Evolutionary conservation across 139 green algal genomes (phyloP).

Genomic region (Coelastrella sp.): DNA sequence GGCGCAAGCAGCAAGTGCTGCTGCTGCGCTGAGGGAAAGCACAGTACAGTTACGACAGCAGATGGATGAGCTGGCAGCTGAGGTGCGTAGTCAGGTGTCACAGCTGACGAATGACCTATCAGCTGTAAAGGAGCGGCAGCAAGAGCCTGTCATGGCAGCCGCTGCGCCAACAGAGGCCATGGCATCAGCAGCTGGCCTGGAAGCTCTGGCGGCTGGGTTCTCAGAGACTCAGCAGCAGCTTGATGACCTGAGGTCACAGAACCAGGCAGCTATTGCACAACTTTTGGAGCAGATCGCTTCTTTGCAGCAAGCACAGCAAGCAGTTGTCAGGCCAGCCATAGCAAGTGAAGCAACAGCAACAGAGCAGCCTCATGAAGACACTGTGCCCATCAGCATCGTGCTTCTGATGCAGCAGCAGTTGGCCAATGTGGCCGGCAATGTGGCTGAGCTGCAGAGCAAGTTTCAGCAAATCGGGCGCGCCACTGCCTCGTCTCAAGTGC

Average conservation of each 20-base stretch:
- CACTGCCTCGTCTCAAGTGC: too few relatives aligned
- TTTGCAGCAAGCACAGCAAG: slow-evolving; percentile 21
- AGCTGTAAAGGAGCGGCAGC: background rate
- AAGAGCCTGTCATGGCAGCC: background rate
- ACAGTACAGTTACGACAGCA: background rate
- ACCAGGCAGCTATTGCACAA: background rate
- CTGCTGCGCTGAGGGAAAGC: background rate
- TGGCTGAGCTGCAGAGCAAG: background rate
- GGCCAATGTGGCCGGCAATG: background rate
- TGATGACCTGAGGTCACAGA: background rate
- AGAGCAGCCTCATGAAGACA: background rate
- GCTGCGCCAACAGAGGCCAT: too few relatives aligned
- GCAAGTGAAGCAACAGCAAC: background rate
- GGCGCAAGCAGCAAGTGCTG: too few relatives aligned
- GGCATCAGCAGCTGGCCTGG: too few relatives aligned
- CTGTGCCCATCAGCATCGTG: background rate
- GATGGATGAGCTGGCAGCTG: slow-evolving; percentile 20
- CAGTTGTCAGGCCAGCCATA: background rate
- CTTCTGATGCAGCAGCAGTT: slow-evolving; percentile 16
- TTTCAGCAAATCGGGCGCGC: background rate
- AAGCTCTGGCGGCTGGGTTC: too few relatives aligned
- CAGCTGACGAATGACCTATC: background rate
- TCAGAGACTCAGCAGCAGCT: background rate
- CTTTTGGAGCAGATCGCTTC: slow-evolving; percentile 12
- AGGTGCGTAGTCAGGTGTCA: background rate